Evolutionary conservation across 129 eudicot species (phyloP).

Genomic region (Heracleum sosnowskyi): DNA sequence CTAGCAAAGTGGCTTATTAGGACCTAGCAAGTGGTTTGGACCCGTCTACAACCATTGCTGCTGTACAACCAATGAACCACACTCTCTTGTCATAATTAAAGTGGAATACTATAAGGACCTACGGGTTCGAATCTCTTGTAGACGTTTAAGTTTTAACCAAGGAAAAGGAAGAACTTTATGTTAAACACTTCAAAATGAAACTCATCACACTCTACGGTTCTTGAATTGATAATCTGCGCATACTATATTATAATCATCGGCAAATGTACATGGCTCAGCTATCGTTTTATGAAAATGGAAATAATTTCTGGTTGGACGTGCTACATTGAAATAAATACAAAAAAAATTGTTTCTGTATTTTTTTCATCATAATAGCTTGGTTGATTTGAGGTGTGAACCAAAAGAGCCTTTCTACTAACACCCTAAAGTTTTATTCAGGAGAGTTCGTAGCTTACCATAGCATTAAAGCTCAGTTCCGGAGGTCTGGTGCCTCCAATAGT

Average conservation of each 20-base stretch:
- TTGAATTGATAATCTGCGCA: background rate
- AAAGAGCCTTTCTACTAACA: background rate
- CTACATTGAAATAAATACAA: background rate
- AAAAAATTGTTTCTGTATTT: conserved; percentile 8
- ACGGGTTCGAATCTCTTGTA: background rate
- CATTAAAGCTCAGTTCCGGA: background rate
- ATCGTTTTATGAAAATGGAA: background rate
- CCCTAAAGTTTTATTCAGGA: background rate
- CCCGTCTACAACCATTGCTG: conserved; percentile 1
- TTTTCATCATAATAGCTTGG: background rate
- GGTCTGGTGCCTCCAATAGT: background rate
- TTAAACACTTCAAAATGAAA: background rate
- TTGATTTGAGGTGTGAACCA: background rate
- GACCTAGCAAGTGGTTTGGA: background rate
- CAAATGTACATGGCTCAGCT: conserved; percentile 8
- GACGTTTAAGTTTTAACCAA: background rate
- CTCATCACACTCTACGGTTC: background rate
- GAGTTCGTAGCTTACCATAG: background rate
- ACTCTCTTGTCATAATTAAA: background rate
- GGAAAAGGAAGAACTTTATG: background rate
- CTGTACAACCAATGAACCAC: background rate
- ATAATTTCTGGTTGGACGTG: background rate
- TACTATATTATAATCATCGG: background rate
- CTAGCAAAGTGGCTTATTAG: background rate
- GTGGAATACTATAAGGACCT: background rate